Percentiles rank a stretch among this genome's conserved stretches.
phyloP scores from a whole-genome alignment of 2,329 filamentous ascomycete genomes.

The Pseudogymnoascus sp. region DNA sequence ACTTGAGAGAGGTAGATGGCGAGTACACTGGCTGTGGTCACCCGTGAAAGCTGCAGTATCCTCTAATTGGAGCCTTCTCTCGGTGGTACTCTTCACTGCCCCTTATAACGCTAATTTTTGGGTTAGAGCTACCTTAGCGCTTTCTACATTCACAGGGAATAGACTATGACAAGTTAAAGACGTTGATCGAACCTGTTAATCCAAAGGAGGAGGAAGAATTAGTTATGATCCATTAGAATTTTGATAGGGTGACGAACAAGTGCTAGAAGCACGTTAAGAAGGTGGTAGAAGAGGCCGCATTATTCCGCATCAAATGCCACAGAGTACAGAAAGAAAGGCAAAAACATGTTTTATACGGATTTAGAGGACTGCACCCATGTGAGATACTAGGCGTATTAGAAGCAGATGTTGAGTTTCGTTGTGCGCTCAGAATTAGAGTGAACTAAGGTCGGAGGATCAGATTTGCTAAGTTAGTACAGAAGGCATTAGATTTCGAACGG shows the following conservation, averaged over 20 bases:
- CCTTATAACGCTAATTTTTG: too few species aligned
- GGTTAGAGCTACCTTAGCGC: too few species aligned
- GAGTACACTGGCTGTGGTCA: too few species aligned
- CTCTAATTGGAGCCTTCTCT: too few species aligned
- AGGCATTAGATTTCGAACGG: not conserved
- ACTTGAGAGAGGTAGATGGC: too few species aligned
- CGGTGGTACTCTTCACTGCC: too few species aligned
- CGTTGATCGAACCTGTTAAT: not conserved
- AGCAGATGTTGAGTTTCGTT: constrained; percentile 4
- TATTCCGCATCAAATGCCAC: not conserved
- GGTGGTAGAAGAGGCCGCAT: not conserved
- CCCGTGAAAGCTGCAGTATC: too few species aligned
- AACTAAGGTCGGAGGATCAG: not conserved
- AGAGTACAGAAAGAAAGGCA: not conserved
- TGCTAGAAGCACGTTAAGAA: not conserved
- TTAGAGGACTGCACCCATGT: not conserved
- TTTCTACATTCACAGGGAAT: not conserved
- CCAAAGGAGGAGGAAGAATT: not conserved
- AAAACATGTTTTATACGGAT: not conserved
- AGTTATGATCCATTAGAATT: not conserved
- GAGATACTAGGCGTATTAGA: not conserved
- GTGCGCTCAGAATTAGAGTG: not conserved
- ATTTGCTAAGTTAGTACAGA: not conserved
- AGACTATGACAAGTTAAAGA: not conserved
- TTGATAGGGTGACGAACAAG: not conserved